Percentiles rank a stretch among this genome's conserved stretches.
phyloP scores from a whole-genome alignment of 2,329 filamentous ascomycete genomes.

The Alternaria atra region DNA sequence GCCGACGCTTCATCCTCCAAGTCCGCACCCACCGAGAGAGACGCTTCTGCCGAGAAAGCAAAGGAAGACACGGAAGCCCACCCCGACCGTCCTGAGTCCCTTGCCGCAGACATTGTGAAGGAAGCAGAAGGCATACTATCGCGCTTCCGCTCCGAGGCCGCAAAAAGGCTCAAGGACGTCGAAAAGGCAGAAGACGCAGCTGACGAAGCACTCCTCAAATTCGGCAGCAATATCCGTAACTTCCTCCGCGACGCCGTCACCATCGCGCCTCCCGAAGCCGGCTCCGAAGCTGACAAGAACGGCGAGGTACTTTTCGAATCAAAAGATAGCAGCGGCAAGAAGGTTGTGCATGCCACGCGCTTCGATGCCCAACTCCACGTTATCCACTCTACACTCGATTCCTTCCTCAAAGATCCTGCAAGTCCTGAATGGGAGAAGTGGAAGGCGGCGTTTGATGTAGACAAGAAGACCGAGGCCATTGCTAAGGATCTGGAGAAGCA shows the following conservation, averaged over 20 bases:
- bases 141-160: conserved; percentile 77
- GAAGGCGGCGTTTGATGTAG: conserved; percentile 78
- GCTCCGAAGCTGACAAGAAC: conserved; percentile 56
- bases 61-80: conserved; percentile 39
- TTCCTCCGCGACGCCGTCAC: conserved; percentile 91
- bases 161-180: conserved; percentile 86
- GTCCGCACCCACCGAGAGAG: conserved; percentile 25
- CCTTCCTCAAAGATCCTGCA: conserved; percentile 80
- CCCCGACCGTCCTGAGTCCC: conserved; percentile 55
- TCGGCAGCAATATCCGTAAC: conserved; percentile 87
- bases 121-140: conserved; percentile 74
- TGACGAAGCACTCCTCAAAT: conserved; percentile 91
- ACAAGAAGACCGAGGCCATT: conserved; percentile 85
- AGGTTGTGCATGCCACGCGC: conserved; percentile 91
- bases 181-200: conserved; percentile 94
- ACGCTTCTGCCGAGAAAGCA: conserved; percentile 16
- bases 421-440: conserved; percentile 79
- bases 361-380: conserved; percentile 97
- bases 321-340: conserved; percentile 86
- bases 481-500: conserved; percentile 84
- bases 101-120: conserved; percentile 61
- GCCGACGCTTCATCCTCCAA: conserved; percentile 32
- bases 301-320: conserved; percentile 85
- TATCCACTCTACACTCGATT: conserved; percentile 84
- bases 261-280: conserved; percentile 75